Base-by-base conservation (phyloP, 1,139 yeast species). In the Saccharomyces hybrid region DNA sequence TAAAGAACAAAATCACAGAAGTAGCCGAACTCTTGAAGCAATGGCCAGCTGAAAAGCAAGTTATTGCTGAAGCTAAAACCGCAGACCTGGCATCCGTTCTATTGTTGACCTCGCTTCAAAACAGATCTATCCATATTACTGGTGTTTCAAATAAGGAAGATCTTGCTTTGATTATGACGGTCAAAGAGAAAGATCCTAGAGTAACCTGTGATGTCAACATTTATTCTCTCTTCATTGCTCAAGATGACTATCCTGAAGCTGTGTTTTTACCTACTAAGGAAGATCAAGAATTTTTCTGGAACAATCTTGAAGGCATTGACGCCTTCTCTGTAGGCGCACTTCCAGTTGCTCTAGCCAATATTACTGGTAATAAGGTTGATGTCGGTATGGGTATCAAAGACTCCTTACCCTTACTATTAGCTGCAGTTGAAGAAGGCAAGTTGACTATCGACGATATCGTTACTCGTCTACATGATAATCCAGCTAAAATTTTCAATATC, bases 201-300 rank as follows among this genome's bases (percentile, higher is more conserved):
- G 96, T 93, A 48, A 89, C 98, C 47, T 88, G 96, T 73, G 99
- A 93, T 72, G 96, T 88, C 59, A 78, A 93, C 27, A 84, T 93
- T 52, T 85, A 83, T 70, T 77, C 96, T 3, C 78, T 91, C 70
- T 90, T 89, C 76, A 75, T 87, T 60, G 78, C 88, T 51, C 86
- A 81, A 71, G 82, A 80, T 48, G 91, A 88, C 47, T 81, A 80
- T 68, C 86, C 90, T 53, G 81, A 82, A 64, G 83, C 88, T 62
- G 69, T 73, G 31, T 83, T 84, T 78, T 77, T 91, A 70, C 97
- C 97, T 62, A 78, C 93, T 42, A 78, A 79, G 70, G 85, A 81
- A 62, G 96, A 89, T 67, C 96, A 88, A 74, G 78, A 76, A 42
- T 88, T 85, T 56, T 79, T 93, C 65, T 91, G 98, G 98, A 82